Conservation (phyloP, 306 rosid species). For the Dryas octopetala region DNA sequence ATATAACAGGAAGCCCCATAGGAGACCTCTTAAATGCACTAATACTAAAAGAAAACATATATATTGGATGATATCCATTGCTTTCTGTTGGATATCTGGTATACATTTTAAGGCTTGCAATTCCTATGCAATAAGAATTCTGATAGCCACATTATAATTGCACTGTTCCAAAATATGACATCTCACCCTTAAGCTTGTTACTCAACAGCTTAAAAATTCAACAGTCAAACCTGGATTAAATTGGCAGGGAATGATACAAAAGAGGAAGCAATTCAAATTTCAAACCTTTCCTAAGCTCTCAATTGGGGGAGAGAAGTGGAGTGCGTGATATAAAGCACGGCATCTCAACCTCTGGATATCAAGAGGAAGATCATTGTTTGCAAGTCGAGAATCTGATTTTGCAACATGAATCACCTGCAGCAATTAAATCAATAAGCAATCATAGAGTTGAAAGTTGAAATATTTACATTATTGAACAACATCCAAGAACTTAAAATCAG, state of each 20-base stretch:
- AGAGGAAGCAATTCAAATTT: conserved; percentile 38
- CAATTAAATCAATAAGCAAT: conserved; percentile 31
- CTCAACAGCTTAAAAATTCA: neutral
- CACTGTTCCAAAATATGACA: neutral
- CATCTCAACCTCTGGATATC: conserved; percentile 93
- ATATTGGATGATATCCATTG: conserved; percentile 38
- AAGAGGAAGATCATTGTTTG: conserved; percentile 82
- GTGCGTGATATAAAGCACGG: conserved; percentile 80
- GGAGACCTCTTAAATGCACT: conserved; percentile 89
- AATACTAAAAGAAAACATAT: conserved; percentile 35
- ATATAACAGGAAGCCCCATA: conserved; percentile 80
- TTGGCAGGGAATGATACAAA: neutral
- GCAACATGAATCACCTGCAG: conserved; percentile 85
- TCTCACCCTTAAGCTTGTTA: neutral
- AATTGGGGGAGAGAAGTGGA: conserved; percentile 79
- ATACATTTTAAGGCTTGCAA: neutral
- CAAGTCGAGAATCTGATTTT: conserved; percentile 92
- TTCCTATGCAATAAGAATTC: neutral
- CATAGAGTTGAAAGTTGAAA: conserved; percentile 2
- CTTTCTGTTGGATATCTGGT: conserved; percentile 14
- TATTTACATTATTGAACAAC: neutral
- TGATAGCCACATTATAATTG: neutral
- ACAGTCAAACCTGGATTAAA: neutral
- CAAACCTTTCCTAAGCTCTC: conserved; percentile 87
- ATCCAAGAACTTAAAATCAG: conserved; percentile 9